Percentiles rank a stretch among this genome's conserved stretches.
phyloP scores from a whole-genome alignment of 306 rosid species.

The Dicorynia guianensis region DNA sequence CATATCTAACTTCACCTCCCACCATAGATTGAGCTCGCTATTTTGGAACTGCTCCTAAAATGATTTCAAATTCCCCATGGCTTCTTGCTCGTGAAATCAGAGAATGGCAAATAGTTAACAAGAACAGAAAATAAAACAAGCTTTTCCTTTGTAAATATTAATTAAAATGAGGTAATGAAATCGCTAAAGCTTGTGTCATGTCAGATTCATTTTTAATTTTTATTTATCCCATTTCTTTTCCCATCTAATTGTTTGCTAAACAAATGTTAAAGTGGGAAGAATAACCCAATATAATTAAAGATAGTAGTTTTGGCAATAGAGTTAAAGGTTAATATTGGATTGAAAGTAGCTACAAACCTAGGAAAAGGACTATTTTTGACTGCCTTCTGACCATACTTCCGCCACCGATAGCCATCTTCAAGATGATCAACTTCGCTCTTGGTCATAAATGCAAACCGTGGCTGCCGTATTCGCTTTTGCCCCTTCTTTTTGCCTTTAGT shows the following conservation, averaged over 20 bases:
- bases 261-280: neutral
- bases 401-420: constrained; percentile 98
- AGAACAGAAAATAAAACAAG: too few species aligned
- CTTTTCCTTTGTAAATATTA: too few species aligned
- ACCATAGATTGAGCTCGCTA: too few species aligned
- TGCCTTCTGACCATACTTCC: constrained; percentile 98
- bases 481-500: constrained; percentile 76
- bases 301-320: too few species aligned
- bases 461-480: constrained; percentile 88
- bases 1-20: too few species aligned
- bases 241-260: neutral
- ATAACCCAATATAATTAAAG: neutral
- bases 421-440: constrained; percentile 96
- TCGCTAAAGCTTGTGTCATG: neutral
- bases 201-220: neutral
- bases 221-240: neutral
- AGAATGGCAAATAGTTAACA: too few species aligned
- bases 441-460: constrained; percentile 91
- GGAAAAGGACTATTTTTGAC: constrained; percentile 97
- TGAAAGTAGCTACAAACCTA: constrained; percentile 57
- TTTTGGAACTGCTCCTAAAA: too few species aligned
- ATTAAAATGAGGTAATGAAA: neutral
- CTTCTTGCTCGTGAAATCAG: too few species aligned
- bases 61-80: too few species aligned
- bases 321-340: too few species aligned